A percentile compares a stretch with the other conserved stretches of the same genome.
Conservation (phyloP, 2,329 filamentous ascomycete genomes). For the Trichoderma hamatum region DNA sequence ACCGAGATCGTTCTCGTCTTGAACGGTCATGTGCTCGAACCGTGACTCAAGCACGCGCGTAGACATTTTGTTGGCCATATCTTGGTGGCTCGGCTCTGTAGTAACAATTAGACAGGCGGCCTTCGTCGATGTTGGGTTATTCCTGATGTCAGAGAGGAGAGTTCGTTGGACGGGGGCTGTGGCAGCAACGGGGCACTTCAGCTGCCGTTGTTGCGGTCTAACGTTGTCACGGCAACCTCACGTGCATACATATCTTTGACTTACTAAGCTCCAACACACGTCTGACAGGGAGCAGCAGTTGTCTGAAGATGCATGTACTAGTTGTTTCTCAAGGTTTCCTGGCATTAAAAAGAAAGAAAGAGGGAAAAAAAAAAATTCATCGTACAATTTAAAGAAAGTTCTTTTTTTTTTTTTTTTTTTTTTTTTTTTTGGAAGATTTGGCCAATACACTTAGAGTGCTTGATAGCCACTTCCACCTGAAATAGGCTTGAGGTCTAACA, state of each 20-base stretch:
- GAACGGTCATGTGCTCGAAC: conserved; percentile 86
- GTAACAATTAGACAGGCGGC: background rate
- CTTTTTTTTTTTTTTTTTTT: too few species aligned
- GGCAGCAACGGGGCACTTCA: conserved; percentile 17
- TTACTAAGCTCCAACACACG: background rate
- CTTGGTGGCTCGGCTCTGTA: background rate
- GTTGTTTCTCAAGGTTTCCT: background rate
- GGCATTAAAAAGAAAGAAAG: background rate
- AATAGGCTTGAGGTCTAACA: background rate
- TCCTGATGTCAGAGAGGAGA: conserved; percentile 14
- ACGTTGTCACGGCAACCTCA: conserved; percentile 25
- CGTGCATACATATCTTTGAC: background rate
- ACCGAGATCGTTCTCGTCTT: conserved; percentile 77
- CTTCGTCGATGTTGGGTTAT: conserved; percentile 1
- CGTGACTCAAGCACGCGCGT: conserved; percentile 79
- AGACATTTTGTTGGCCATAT: conserved; percentile 56
- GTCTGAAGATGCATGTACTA: background rate
- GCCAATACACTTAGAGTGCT: background rate
- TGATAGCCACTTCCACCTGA: too few species aligned
- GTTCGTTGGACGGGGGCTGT: background rate
- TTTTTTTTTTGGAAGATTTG: background rate
- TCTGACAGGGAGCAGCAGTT: background rate
- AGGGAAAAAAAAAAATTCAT: background rate
- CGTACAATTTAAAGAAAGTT: background rate
- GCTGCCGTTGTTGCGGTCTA: conserved; percentile 19